Conservation (phyloP, 2,329 filamentous ascomycete genomes). For the Aspergillus pseudoglaucus region DNA sequence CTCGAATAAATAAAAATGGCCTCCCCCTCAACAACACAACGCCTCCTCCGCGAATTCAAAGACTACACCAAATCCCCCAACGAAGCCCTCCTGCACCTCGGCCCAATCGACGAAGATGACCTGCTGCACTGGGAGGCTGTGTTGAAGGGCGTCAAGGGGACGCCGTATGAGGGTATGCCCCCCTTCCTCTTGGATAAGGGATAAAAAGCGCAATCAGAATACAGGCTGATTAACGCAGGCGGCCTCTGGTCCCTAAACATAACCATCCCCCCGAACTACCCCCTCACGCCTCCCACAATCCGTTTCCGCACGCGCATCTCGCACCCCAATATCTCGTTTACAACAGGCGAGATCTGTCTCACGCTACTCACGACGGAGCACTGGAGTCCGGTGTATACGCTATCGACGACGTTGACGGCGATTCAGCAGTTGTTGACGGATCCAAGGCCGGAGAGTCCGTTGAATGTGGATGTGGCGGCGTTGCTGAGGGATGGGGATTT, state of each 20-base stretch:
- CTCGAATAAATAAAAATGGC: slow-evolving; percentile 13
- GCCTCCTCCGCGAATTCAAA: slow-evolving; percentile 56
- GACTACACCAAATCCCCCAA: slow-evolving; percentile 52
- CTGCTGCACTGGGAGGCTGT: slow-evolving; percentile 56
- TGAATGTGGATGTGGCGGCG: slow-evolving; percentile 45
- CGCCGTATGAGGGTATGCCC: slow-evolving; percentile 52
- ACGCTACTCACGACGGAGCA: slow-evolving; percentile 67
- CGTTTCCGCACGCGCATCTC: slow-evolving; percentile 76
- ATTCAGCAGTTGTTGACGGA: slow-evolving; percentile 43
- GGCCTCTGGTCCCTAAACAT: slow-evolving; percentile 83
- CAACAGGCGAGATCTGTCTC: slow-evolving; percentile 85
- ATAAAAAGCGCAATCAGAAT: not conserved
- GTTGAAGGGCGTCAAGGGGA: slow-evolving; percentile 52
- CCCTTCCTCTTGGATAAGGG: too few relatives aligned
- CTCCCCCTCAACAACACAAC: slow-evolving; percentile 44
- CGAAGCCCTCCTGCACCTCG: slow-evolving; percentile 50
- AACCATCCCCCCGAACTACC: slow-evolving; percentile 69
- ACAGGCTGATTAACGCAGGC: slow-evolving; percentile 30
- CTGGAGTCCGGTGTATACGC: slow-evolving; percentile 82
- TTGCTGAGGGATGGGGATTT: slow-evolving; percentile 40
- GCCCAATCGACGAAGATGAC: slow-evolving; percentile 51
- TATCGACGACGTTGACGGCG: slow-evolving; percentile 46
- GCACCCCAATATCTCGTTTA: slow-evolving; percentile 71
- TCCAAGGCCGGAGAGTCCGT: slow-evolving; percentile 41
- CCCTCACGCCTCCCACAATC: slow-evolving; percentile 68